Percentiles rank a stretch among this genome's conserved stretches.
phyloP scores from a whole-genome alignment of 345 rosid species.

The Citrus maxima region DNA sequence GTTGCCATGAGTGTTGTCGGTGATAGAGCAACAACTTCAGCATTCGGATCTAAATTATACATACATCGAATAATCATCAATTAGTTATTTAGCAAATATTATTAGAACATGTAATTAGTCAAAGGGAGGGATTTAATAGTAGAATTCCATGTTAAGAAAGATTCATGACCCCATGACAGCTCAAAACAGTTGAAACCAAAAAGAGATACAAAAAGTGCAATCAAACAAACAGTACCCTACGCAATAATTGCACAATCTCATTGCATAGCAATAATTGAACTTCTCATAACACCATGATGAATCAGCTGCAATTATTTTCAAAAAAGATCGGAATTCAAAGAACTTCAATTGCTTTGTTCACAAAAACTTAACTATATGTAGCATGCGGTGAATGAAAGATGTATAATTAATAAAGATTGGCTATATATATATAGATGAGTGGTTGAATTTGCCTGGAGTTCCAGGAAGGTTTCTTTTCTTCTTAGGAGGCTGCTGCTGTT shows the following conservation, averaged over 20 bases:
- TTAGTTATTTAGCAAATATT: background rate
- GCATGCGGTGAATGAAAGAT: background rate
- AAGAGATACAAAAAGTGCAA: slow-evolving; percentile 19
- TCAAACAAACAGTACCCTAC: slow-evolving; percentile 24
- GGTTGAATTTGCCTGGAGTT: slow-evolving; percentile 58
- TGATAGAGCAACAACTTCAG: slow-evolving; percentile 68
- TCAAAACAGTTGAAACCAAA: slow-evolving; percentile 19
- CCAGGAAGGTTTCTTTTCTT: slow-evolving; percentile 74
- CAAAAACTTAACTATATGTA: background rate
- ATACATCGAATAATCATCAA: background rate
- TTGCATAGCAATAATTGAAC: slow-evolving; percentile 44
- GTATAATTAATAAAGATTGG: background rate
- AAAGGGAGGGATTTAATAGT: background rate
- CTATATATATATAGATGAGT: background rate
- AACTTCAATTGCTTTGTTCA: background rate
- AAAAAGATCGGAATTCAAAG: background rate
- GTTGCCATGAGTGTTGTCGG: slow-evolving; percentile 75
- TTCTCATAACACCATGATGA: slow-evolving; percentile 11
- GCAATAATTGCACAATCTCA: slow-evolving; percentile 36
- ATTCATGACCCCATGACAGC: background rate
- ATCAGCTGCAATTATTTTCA: background rate
- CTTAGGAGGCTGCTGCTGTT: slow-evolving; percentile 45
- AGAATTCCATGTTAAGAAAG: background rate
- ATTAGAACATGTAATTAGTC: background rate
- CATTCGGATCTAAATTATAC: slow-evolving; percentile 51